A percentile compares a stretch with the other conserved stretches of the same genome.
Conservation (phyloP, 441 rosid genomes). For the Mallotus repandus region DNA sequence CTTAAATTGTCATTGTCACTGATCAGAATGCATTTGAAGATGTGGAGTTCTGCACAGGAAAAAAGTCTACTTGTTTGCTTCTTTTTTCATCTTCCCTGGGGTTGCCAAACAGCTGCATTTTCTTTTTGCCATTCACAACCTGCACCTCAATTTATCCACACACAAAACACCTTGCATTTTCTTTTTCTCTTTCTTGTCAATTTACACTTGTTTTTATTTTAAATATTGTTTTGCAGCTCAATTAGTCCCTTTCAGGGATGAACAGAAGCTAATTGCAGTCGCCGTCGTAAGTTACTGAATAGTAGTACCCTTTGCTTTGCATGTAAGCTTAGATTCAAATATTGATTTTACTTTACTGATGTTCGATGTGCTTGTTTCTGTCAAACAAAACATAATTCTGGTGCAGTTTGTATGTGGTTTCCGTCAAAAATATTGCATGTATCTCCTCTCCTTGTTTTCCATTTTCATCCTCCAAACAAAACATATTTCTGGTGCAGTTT, state of each 20-base stretch:
- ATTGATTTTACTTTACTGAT: slow-evolving; percentile 1
- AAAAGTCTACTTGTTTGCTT: slow-evolving; percentile 83
- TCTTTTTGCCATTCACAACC: background rate
- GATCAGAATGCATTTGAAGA: slow-evolving; percentile 88
- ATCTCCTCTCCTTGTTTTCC: no score
- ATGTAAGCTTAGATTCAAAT: background rate
- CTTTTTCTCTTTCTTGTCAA: background rate
- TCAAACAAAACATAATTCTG: no score
- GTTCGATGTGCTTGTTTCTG: background rate
- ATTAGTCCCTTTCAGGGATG: slow-evolving; percentile 56
- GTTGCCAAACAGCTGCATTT: background rate
- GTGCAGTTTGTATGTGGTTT: no score
- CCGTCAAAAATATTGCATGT: background rate
- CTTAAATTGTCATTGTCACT: slow-evolving; percentile 19
- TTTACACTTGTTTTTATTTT: slow-evolving; percentile 5
- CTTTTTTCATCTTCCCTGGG: slow-evolving; percentile 13
- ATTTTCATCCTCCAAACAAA: no score
- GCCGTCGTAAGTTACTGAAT: slow-evolving; percentile 71
- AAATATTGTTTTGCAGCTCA: slow-evolving; percentile 71
- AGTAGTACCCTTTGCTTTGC: slow-evolving; percentile 14
- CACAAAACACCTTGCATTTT: no score
- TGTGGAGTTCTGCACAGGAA: slow-evolving; percentile 70
- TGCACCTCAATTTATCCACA: background rate
- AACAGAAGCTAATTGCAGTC: slow-evolving; percentile 51
- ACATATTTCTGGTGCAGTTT: no score